phyloP scores from a whole-genome alignment of 2,329 filamentous ascomycete genomes.

The Fusarium sp. region DNA sequence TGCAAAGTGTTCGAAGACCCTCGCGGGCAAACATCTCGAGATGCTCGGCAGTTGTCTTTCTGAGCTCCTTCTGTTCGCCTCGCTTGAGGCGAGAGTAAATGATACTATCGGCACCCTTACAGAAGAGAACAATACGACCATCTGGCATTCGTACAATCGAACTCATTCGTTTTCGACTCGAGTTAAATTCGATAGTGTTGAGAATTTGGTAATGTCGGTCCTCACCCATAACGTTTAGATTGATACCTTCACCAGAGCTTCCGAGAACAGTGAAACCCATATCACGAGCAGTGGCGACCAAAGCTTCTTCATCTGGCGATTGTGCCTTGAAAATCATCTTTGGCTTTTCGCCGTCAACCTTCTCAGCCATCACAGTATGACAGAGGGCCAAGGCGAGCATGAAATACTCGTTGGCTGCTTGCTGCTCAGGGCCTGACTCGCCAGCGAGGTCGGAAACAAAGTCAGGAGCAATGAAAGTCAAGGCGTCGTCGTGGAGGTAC shows the following conservation, averaged over 20 bases:
- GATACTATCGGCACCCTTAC: conserved; percentile 97
- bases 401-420: conserved; percentile 83
- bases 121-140: conserved; percentile 88
- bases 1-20: conserved; percentile 92
- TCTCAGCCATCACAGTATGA: conserved; percentile 94
- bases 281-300: conserved; percentile 94
- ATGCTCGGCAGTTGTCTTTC: conserved; percentile 88
- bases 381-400: conserved; percentile 97
- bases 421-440: conserved; percentile 80
- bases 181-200: conserved; percentile 98
- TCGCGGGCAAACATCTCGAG: conserved; percentile 97
- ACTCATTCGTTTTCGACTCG: conserved; percentile 96
- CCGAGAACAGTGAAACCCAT: conserved; percentile 95
- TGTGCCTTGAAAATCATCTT: conserved; percentile 96
- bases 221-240: conserved; percentile 87
- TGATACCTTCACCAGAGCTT: conserved; percentile 81
- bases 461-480: conserved; percentile 93
- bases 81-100: conserved; percentile 92
- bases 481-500: conserved; percentile 87
- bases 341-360: conserved; percentile 87
- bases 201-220: conserved; percentile 88
- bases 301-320: conserved; percentile 93
- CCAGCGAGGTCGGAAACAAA: conserved; percentile 87
- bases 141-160: conserved; percentile 96
- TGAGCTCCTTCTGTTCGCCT: conserved; percentile 87